phyloP scores from a whole-genome alignment of 441 rosid genomes.

The Theobroma grandiflorum region DNA sequence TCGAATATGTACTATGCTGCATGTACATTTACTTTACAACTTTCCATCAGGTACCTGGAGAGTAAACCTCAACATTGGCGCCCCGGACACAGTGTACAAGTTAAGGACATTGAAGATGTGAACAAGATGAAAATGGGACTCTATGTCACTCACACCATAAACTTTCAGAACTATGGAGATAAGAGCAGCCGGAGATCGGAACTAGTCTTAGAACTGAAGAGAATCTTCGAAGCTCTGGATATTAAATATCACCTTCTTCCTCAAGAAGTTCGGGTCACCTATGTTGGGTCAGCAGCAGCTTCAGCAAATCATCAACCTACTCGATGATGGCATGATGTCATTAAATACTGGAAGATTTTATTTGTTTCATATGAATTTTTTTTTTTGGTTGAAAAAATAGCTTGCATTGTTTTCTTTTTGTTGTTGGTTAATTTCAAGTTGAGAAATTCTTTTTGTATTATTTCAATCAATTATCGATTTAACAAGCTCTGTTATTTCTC shows the following conservation, averaged over 20 bases:
- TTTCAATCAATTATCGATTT: no score
- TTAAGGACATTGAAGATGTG: constrained; percentile 50
- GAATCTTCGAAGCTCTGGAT: constrained; percentile 43
- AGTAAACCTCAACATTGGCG: constrained; percentile 51
- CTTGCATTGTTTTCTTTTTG: no score
- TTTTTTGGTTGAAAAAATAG: no score
- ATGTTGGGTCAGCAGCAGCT: constrained; percentile 30
- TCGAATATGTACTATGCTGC: neutral
- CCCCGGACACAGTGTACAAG: constrained; percentile 37
- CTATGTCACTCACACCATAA: constrained; percentile 45
- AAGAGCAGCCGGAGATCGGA: constrained; percentile 47
- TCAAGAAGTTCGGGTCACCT: constrained; percentile 41
- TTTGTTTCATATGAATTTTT: no score
- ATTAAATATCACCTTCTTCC: constrained; percentile 47
- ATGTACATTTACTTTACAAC: neutral
- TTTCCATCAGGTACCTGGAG: constrained; percentile 43
- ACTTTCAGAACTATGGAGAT: constrained; percentile 52
- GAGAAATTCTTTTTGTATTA: no score
- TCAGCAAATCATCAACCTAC: constrained; percentile 27
- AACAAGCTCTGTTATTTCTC: no score
- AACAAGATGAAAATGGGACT: constrained; percentile 53
- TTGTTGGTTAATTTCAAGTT: no score
- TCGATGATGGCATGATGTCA: constrained; percentile 23
- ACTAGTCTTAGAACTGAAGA: constrained; percentile 50
- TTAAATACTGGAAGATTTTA: no score